Percentiles rank a stretch among this genome's conserved stretches.
phyloP scores from a whole-genome alignment of 495 filamentous ascomycete genomes.

The Parmelia sp. region DNA sequence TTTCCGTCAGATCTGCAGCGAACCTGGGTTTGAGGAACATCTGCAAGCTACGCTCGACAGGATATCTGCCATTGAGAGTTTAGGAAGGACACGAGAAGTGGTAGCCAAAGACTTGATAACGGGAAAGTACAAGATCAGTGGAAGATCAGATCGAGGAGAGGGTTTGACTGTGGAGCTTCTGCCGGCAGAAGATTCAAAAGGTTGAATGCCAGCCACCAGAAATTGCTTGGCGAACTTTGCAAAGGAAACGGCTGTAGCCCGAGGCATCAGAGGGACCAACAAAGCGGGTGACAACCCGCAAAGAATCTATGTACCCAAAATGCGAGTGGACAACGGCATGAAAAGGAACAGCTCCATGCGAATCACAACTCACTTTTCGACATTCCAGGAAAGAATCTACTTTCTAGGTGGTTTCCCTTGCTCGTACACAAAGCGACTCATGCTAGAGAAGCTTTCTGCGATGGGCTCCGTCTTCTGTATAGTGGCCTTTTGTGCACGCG shows the following conservation, averaged over 20 bases:
- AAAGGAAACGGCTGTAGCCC: background rate
- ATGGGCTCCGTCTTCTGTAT: slow-evolving; percentile 53
- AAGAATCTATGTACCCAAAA: background rate
- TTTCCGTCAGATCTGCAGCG: slow-evolving; percentile 70
- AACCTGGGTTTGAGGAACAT: slow-evolving; percentile 70
- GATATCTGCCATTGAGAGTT: slow-evolving; percentile 83
- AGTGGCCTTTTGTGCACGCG: slow-evolving; percentile 48
- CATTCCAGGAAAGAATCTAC: background rate
- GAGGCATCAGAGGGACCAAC: background rate
- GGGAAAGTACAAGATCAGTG: slow-evolving; percentile 67
- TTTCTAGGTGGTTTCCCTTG: background rate
- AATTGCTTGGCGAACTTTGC: background rate
- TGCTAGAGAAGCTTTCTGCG: background rate
- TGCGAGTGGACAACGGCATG: background rate
- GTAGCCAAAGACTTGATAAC: slow-evolving; percentile 77
- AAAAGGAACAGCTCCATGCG: background rate
- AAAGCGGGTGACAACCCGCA: background rate
- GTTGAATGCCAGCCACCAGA: background rate
- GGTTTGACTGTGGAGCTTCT: slow-evolving; percentile 16
- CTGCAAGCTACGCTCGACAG: slow-evolving; percentile 75
- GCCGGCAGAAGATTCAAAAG: background rate
- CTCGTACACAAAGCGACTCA: background rate
- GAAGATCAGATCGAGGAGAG: slow-evolving; percentile 20
- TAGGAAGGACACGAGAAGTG: slow-evolving; percentile 85
- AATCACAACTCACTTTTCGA: background rate